Evolutionary conservation across 176 grass and related monocot species (phyloP), one percentile per base, ranked within the genome.

Genomic region (Lolium rigidum): DNA sequence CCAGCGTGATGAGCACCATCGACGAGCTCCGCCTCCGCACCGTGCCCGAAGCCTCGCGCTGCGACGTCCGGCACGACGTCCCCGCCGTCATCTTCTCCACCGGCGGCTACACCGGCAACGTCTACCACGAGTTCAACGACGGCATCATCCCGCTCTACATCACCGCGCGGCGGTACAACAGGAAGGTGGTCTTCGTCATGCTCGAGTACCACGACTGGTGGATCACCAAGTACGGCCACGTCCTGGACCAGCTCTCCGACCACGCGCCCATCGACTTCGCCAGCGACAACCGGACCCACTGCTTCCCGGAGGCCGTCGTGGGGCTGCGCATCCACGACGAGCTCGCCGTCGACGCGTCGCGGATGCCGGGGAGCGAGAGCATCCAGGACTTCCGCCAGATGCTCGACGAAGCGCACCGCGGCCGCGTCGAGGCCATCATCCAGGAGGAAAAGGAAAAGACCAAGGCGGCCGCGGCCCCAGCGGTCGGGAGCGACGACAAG

Each of bases 261-360:
- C n/a, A n/a, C n/a, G n/a, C n/a, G n/a, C n/a, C n/a, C n/a, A n/a
- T n/a, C n/a, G n/a, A n/a, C n/a, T n/a, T n/a, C n/a, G n/a, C n/a
- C n/a, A n/a, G n/a, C 44, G 95, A 95, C 82, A 70, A 70, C 24
- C 89, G 91, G 51, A 89, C 87, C 16, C 95, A 95, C 70, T 95
- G 95, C 89, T 98, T 98, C 69, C 84, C 87, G 5, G 93, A 98
- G 85, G 85, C 84, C 10, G 72, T 93, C 21, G 73, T 95, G 2
- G 93, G 93, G 0, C 84, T 98, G 13, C 88, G 76, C 28, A 98
- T 95, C 86, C 95, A 98, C 75, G 91, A 88, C 52, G 95, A 98
- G 79, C 87, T 98, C 47, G 48, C 87, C 28, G 77, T 95, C 21
- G 93, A 98, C 65, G 66, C 88, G 15, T 38, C 20, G 0, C 67